Percentiles rank a stretch among this genome's conserved stretches.
These are phyloP conservation scores for Boletales sp. DNA, from an alignment of 768 basidiomycete species.

Conservation along the genomic window DNA sequence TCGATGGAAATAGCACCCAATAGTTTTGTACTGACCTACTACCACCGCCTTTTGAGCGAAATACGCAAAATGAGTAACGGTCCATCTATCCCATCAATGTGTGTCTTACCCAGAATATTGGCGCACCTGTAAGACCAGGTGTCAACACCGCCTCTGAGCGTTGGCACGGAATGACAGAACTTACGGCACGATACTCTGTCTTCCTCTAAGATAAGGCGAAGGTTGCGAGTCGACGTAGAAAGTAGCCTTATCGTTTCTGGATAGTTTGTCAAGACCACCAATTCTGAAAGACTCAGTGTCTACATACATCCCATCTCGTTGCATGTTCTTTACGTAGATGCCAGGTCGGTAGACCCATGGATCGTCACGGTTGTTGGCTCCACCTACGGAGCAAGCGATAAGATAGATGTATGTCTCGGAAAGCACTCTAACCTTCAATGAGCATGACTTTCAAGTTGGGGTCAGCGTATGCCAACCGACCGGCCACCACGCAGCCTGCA, in stretches of 20 bases:
- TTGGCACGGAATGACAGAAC: constrained; percentile 18
- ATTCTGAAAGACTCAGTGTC: not conserved
- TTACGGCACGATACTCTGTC: constrained; percentile 66
- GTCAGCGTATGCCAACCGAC: constrained; percentile 67
- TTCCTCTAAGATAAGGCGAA: constrained; percentile 57
- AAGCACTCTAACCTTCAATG: constrained; percentile 50
- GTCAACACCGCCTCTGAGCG: not conserved
- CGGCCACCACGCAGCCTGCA: constrained; percentile 65
- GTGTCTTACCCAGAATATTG: constrained; percentile 50
- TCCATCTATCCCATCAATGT: not conserved
- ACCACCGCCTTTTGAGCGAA: constrained; percentile 40
- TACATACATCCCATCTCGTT: constrained; percentile 61
- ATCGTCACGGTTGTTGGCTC: constrained; percentile 69
- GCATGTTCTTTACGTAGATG: constrained; percentile 71
- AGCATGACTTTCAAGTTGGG: constrained; percentile 73
- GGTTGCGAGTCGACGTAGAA: constrained; percentile 64
- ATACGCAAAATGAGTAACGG: not conserved
- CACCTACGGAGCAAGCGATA: constrained; percentile 35
- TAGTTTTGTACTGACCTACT: constrained; percentile 42
- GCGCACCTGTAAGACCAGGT: constrained; percentile 45
- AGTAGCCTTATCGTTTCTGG: constrained; percentile 71
- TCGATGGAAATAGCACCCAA: not conserved
- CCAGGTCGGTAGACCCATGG: constrained; percentile 74
- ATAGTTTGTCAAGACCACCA: not conserved
- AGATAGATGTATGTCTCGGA: not conserved